Evolutionary conservation across 2,329 filamentous ascomycete species (phyloP), one percentile per base, ranked within the genome.

Genomic region (Pleomassaria siparia): DNA sequence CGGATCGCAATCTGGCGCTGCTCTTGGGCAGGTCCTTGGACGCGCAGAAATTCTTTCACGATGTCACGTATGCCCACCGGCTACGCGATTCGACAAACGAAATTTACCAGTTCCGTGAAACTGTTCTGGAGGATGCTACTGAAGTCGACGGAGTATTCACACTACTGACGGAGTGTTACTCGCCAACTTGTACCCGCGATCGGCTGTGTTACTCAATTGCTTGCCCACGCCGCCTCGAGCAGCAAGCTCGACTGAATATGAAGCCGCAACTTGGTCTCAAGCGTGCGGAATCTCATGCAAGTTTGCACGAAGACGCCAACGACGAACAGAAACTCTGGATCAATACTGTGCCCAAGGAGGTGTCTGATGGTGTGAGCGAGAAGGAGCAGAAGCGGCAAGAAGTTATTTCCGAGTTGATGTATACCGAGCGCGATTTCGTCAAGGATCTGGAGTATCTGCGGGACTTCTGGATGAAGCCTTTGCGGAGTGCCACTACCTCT

Each of bases 281-380:
- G 69, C 77, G 84, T 26, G 83, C 86, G 56, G 81, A 85, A 46
- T 87, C 85, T 5, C 80, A 83, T 57, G 79, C 78, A 66, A 94
- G 84, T 74, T 72, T 89, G 64, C 91, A 95, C 63, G 91, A 95
- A 59, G 89, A 94, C 54, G 88, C 91, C 49, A 87, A 94, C 62
- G 91, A 96, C 64, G 91, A 97, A 70, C 94, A 97, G 75, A 97
- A 97, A 72, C 81, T 99, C 29, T 99, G 94, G 94, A 99, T 99
- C 72, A 97, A 97, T 70, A 96, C 91, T 12, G 94, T 99, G 28
- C 89, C 91, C 1, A 94, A 96, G 70, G 94, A 97, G 69, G 79
- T 99, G 47, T 91, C 91, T 0, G 91, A 97, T 59, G 89, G 86
- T 64, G 86, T 96, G 24, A 85, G 85, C 41, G 94, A 99, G 58